phyloP scores from a whole-genome alignment of 1,284 basidiomycete species.

The Pseudozyma sp. region DNA sequence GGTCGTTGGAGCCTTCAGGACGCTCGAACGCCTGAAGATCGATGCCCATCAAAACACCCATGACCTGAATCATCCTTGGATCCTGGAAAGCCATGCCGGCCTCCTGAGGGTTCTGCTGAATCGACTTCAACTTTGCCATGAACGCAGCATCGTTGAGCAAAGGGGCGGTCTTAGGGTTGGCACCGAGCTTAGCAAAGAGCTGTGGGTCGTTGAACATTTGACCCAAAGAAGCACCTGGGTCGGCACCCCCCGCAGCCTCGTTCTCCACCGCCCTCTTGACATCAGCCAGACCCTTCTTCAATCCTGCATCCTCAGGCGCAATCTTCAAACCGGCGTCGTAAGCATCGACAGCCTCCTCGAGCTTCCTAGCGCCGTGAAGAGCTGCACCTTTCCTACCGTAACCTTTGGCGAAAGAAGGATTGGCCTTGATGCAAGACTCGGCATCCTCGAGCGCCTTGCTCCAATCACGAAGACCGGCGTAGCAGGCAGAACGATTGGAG shows the following conservation, averaged over 20 bases:
- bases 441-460: slow-evolving; percentile 85
- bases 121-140: slow-evolving; percentile 61
- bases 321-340: slow-evolving; percentile 84
- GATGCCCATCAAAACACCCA: slow-evolving; percentile 92
- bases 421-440: slow-evolving; percentile 80
- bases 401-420: slow-evolving; percentile 88
- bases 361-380: slow-evolving; percentile 84
- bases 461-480: slow-evolving; percentile 85
- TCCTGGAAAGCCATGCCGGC: slow-evolving; percentile 75
- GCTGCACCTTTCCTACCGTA: slow-evolving; percentile 93
- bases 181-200: slow-evolving; percentile 82
- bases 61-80: slow-evolving; percentile 88
- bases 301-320: slow-evolving; percentile 80
- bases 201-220: slow-evolving; percentile 88
- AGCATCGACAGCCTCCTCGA: slow-evolving; percentile 83
- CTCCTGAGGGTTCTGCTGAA: slow-evolving; percentile 70
- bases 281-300: slow-evolving; percentile 83
- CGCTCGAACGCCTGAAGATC: slow-evolving; percentile 89
- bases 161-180: slow-evolving; percentile 85
- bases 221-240: slow-evolving; percentile 74
- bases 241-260: slow-evolving; percentile 70
- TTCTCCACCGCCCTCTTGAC: slow-evolving; percentile 55
- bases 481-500: slow-evolving; percentile 91
- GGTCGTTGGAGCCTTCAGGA: slow-evolving; percentile 84
- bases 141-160: slow-evolving; percentile 83